These are phyloP conservation scores for Leccinum sublutescens DNA, from an alignment of 768 basidiomycete species.

Conservation along the genomic window DNA sequence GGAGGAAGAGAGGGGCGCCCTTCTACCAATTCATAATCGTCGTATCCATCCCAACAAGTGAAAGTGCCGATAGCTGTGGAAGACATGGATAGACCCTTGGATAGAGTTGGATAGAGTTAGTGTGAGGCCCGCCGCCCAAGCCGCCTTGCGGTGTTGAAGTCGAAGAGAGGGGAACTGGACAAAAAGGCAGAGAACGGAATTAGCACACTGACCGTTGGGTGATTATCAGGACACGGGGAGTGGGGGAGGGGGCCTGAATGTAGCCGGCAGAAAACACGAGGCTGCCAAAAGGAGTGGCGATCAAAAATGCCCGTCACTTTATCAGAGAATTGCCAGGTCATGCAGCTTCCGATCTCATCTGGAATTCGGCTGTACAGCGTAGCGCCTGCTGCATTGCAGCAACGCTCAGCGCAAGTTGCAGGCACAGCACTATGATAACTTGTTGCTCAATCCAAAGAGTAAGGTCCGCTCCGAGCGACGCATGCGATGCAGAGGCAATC, in stretches of 20 bases:
- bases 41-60: conserved; percentile 35
- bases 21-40: conserved; percentile 25
- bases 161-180: conserved; percentile 13
- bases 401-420: too few relatives aligned
- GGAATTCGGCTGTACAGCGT: not conserved
- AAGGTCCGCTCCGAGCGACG: too few relatives aligned
- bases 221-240: conserved; percentile 32
- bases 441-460: too few relatives aligned
- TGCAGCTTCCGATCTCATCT: conserved; percentile 13
- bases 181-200: conserved; percentile 19
- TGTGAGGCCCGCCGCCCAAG: conserved; percentile 19
- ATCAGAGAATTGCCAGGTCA: conserved; percentile 16
- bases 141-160: conserved; percentile 21
- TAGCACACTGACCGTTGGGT: conserved; percentile 29
- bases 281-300: conserved; percentile 32
- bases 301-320: conserved; percentile 24
- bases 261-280: conserved; percentile 35
- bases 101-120: conserved; percentile 2
- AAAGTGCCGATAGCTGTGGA: conserved; percentile 34
- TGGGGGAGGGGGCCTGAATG: conserved; percentile 10
- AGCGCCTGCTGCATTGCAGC: too few relatives aligned
- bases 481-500: not conserved
- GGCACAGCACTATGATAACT: not conserved
- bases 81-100: conserved; percentile 22
- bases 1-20: conserved; percentile 16